A percentile compares a stretch with the other conserved stretches of the same genome.
Conservation (phyloP, 495 filamentous ascomycete species). For the Lindgomyces ingoldianus region DNA sequence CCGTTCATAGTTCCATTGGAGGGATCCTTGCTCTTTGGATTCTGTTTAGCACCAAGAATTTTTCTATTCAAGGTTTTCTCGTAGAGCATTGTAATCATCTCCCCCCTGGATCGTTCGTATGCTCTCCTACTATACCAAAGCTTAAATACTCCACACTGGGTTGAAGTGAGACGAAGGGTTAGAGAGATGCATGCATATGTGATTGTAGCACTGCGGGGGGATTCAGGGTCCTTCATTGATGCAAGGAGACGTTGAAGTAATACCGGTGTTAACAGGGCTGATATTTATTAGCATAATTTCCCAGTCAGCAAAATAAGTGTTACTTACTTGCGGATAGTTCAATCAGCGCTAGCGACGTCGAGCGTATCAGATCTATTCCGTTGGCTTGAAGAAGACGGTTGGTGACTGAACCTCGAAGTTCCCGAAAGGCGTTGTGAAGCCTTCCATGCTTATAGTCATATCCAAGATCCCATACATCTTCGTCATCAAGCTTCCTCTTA, state of each 20-base stretch:
- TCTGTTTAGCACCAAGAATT: conserved; percentile 57
- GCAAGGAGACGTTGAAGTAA: conserved; percentile 70
- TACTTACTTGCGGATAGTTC: conserved; percentile 59
- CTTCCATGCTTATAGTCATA: conserved; percentile 75
- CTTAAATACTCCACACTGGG: conserved; percentile 67
- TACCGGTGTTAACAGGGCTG: conserved; percentile 62
- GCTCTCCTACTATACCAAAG: conserved; percentile 73
- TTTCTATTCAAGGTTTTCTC: conserved; percentile 80
- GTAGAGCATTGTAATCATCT: conserved; percentile 86
- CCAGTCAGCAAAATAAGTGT: conserved; percentile 3
- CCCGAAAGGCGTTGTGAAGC: conserved; percentile 71
- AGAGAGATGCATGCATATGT: conserved; percentile 67
- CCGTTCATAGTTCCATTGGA: conserved; percentile 7
- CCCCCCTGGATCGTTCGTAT: conserved; percentile 78
- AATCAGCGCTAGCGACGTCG: conserved; percentile 59
- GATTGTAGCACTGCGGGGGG: conserved; percentile 57
- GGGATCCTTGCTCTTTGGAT: conserved; percentile 7
- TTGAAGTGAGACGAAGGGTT: conserved; percentile 58
- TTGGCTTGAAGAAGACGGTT: conserved; percentile 70
- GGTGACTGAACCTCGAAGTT: conserved; percentile 70
- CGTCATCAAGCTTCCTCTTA: conserved; percentile 65
- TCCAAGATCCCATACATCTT: conserved; percentile 75
- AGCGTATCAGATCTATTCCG: conserved; percentile 70
- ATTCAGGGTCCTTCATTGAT: conserved; percentile 59
- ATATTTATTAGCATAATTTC: conserved; percentile 1